Conservation (phyloP, 2,329 filamentous ascomycete species). For the Clonostachys sp. region DNA sequence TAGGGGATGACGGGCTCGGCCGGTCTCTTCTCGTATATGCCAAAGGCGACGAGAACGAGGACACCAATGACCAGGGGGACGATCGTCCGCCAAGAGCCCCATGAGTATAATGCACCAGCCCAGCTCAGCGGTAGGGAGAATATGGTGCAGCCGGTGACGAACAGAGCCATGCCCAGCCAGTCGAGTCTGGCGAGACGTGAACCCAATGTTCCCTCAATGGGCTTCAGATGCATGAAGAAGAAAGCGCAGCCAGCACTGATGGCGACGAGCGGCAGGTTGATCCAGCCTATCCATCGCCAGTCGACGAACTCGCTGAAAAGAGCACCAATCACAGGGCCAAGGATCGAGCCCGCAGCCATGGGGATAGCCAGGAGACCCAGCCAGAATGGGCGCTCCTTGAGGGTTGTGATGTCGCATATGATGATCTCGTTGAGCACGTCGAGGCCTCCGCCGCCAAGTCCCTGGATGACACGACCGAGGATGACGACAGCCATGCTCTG, state of each 20-base stretch:
- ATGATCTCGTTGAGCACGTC: slow-evolving; percentile 21
- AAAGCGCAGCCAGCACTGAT: slow-evolving; percentile 9
- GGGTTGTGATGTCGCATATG: slow-evolving; percentile 29
- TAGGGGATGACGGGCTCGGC: slow-evolving; percentile 19
- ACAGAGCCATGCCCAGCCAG: slow-evolving; percentile 19
- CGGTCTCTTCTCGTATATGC: slow-evolving; percentile 17
- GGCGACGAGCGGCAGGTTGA: slow-evolving; percentile 19
- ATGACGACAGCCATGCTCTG: slow-evolving; percentile 8
- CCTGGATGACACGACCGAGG: slow-evolving; percentile 39
- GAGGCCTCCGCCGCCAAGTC: slow-evolving; percentile 30
- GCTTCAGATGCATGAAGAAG: slow-evolving; percentile 12
- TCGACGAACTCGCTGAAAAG: slow-evolving; percentile 10
- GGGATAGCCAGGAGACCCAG: slow-evolving; percentile 13
- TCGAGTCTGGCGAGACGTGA: slow-evolving; percentile 17
- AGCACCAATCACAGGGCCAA: slow-evolving; percentile 15
- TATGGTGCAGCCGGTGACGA: slow-evolving; percentile 13
- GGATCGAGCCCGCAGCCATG: slow-evolving; percentile 7
- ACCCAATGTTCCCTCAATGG: slow-evolving; percentile 1
- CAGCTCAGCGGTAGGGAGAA: slow-evolving; percentile 23
- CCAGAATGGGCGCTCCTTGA: slow-evolving; percentile 17
- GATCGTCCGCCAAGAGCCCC: slow-evolving; percentile 23
- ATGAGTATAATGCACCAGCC: slow-evolving; percentile 22
- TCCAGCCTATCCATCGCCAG: slow-evolving; percentile 23
- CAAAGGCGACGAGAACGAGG: slow-evolving; percentile 16
- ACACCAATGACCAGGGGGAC: slow-evolving; percentile 21